These are phyloP conservation scores for Penicillium sp. DNA, from an alignment of 2,329 filamentous ascomycete species.

Conservation along the genomic window DNA sequence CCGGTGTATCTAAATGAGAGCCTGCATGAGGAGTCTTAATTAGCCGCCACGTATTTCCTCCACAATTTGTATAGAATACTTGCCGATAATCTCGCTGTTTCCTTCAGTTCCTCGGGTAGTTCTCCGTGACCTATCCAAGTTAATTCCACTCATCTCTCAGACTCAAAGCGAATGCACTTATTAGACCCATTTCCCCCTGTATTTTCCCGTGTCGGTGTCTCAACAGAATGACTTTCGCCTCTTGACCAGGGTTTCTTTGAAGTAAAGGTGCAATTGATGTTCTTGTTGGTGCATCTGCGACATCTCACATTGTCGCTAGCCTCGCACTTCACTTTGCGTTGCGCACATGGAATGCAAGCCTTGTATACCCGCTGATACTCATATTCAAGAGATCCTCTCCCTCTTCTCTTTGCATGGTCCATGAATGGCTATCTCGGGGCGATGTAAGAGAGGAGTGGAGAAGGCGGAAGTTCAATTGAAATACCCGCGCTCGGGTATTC, in stretches of 20 bases:
- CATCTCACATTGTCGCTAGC: slow-evolving; percentile 37
- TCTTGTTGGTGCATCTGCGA: slow-evolving; percentile 41
- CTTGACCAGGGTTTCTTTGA: slow-evolving; percentile 5
- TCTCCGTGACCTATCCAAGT: not conserved
- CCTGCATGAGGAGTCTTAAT: not conserved
- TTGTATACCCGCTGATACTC: slow-evolving; percentile 50
- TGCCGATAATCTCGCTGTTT: not conserved
- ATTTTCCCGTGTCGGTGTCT: not conserved
- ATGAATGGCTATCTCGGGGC: not conserved
- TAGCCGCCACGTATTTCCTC: not conserved
- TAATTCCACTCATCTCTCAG: not conserved
- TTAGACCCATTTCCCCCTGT: not conserved
- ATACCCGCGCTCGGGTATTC: not conserved
- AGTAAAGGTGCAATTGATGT: slow-evolving; percentile 43
- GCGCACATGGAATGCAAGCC: slow-evolving; percentile 48
- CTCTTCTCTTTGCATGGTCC: not conserved
- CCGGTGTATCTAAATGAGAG: not conserved
- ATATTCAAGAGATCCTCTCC: slow-evolving; percentile 9
- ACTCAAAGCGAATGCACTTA: not conserved
- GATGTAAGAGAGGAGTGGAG: not conserved
- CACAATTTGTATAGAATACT: not conserved
- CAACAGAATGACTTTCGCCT: not conserved
- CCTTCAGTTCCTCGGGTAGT: not conserved
- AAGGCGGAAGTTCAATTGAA: not conserved
- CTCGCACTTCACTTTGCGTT: slow-evolving; percentile 48